phyloP scores from a whole-genome alignment of 2,329 filamentous ascomycete species.

The Pyrenophora teres region DNA sequence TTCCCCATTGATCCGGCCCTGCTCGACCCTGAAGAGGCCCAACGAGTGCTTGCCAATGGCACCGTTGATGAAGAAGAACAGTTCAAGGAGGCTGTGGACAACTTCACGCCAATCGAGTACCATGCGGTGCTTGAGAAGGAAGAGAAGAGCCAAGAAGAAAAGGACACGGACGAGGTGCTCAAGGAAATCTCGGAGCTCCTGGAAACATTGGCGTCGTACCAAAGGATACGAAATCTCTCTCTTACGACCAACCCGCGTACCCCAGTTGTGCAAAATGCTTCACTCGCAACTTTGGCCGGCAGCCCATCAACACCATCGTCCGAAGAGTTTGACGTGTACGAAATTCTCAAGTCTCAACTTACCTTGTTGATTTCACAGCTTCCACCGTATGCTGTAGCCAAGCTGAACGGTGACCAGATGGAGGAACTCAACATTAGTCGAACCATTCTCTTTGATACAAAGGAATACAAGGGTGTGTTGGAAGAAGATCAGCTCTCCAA shows the following conservation, averaged over 20 bases:
- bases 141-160: constrained; percentile 56
- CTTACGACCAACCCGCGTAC: constrained; percentile 69
- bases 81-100: constrained; percentile 47
- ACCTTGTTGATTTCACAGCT: constrained; percentile 73
- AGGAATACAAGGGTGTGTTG: constrained; percentile 77
- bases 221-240: constrained; percentile 75
- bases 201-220: constrained; percentile 76
- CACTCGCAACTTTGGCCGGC: constrained; percentile 59
- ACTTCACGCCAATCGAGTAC: constrained; percentile 40
- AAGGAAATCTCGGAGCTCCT: constrained; percentile 76
- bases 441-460: constrained; percentile 72
- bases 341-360: constrained; percentile 75
- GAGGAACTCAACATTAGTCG: constrained; percentile 81
- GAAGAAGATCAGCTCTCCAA: constrained; percentile 73
- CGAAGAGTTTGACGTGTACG: constrained; percentile 65
- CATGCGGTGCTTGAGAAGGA: constrained; percentile 26
- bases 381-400: constrained; percentile 83
- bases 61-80: constrained; percentile 39
- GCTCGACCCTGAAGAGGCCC: constrained; percentile 44
- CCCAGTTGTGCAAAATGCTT: constrained; percentile 69
- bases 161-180: constrained; percentile 71
- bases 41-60: constrained; percentile 45
- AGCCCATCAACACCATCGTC: constrained; percentile 68
- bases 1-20: constrained; percentile 60
- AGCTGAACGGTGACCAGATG: constrained; percentile 84